Evolutionary conservation across 371 early-diverging fungal genomes (phyloP), one percentile per base, ranked within the genome.

Genomic region (Haplosporangium sp.): DNA sequence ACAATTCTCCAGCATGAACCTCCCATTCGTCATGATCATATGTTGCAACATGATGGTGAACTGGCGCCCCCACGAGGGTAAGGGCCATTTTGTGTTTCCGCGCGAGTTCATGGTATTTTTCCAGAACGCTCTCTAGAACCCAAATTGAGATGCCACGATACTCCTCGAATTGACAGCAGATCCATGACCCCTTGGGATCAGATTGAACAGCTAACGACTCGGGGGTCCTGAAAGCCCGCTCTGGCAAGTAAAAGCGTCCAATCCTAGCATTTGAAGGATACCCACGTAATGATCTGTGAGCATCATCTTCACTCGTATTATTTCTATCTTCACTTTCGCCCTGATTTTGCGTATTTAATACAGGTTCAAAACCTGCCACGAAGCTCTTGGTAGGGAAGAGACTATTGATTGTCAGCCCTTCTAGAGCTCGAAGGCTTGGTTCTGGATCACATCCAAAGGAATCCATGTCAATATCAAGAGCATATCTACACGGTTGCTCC

Each of bases 201-300:
- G 65, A 65, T 38, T 61, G 61, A 0, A 53, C 48, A 15, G 7
- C 8, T 48, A 65, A 52, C 2, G 77, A 68, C 20, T 65, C 77
- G 7, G 60, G 56, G 5, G 66, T 67, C 39, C 69, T 65, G 63
- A 61, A 77, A 2, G 72, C 47, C 34, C 64, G 42, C 55, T 72
- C 72, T 17, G 73, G 77, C 53, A 77, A 60, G 42, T 72, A 77
- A 56, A 77, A 77, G 1, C 77, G 72, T n/a, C 73, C 77, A 11
- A 77, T n/a, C 0, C 77, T 61, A 5, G 72, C 73, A 45, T 65
- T 69, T 10, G 64, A 64, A 1, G 77, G 77, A 47, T 69, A 77
- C 11, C 77, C 69, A 7, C 50, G 62, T 6, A 47, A 4, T 2
- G 77, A 77, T 52, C 53, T 38, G 0, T 42, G 65, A 1, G 27